phyloP scores from a whole-genome alignment of 2,329 filamentous ascomycete species.

The Neocucurbitaria cava region DNA sequence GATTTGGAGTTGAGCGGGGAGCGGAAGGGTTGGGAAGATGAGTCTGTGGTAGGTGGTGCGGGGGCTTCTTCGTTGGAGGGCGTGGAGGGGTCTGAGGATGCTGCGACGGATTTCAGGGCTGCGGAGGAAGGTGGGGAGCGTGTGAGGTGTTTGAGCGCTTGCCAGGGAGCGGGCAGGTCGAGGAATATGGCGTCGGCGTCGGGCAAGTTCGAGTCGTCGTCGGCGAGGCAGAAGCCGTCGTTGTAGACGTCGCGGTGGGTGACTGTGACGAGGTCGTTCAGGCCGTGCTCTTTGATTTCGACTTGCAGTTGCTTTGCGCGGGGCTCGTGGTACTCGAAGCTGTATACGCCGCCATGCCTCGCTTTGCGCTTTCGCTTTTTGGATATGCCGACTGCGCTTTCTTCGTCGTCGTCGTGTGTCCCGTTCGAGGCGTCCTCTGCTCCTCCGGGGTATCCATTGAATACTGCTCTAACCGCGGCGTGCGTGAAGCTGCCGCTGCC shows the following conservation, averaged over 20 bases:
- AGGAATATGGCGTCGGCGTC: slow-evolving; percentile 75
- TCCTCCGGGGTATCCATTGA: slow-evolving; percentile 68
- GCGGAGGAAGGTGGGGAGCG: slow-evolving; percentile 52
- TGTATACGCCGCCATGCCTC: slow-evolving; percentile 72
- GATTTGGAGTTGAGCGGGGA: slow-evolving; percentile 73
- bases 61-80: slow-evolving; percentile 16
- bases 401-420: slow-evolving; percentile 27
- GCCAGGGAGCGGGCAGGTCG: slow-evolving; percentile 82
- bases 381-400: slow-evolving; percentile 39
- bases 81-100: slow-evolving; percentile 43
- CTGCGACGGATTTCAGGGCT: slow-evolving; percentile 30
- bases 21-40: slow-evolving; percentile 39
- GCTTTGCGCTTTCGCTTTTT: slow-evolving; percentile 46
- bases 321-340: slow-evolving; percentile 81
- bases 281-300: slow-evolving; percentile 72
- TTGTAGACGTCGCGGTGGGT: slow-evolving; percentile 82
- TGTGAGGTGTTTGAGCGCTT: slow-evolving; percentile 77
- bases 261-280: slow-evolving; percentile 71
- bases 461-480: slow-evolving; percentile 76
- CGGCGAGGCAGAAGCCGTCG: slow-evolving; percentile 70
- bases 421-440: slow-evolving; percentile 14
- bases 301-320: slow-evolving; percentile 72
- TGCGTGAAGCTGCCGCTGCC: slow-evolving; percentile 87
- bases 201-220: slow-evolving; percentile 27
- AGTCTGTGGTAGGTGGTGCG: slow-evolving; percentile 10